Percentiles rank a stretch among this genome's conserved stretches.
These are phyloP conservation scores for Teratosphaeria gauchensis DNA, from an alignment of 2,329 filamentous ascomycete species.

Conservation along the genomic window DNA sequence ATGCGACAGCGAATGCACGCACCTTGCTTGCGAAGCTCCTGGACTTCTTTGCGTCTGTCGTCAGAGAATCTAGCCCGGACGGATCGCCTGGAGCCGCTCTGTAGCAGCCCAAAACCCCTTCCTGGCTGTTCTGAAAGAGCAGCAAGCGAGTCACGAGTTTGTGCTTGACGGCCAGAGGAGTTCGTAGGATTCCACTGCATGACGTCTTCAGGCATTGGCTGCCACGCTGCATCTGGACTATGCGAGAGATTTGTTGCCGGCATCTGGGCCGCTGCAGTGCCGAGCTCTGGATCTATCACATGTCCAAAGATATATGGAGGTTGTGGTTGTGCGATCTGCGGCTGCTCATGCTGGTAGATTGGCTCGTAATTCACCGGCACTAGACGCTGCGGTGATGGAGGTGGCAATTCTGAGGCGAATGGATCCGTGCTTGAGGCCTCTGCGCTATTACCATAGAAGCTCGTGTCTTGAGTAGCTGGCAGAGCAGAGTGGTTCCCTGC, in stretches of 20 bases:
- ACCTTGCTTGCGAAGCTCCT: slow-evolving; percentile 49
- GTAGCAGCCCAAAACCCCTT: slow-evolving; percentile 9
- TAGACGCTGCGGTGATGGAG: background rate
- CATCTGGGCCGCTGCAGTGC: background rate
- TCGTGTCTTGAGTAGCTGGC: background rate
- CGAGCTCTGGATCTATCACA: background rate
- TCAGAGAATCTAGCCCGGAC: slow-evolving; percentile 49
- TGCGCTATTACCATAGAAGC: background rate
- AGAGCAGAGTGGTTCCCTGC: background rate
- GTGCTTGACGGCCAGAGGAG: background rate
- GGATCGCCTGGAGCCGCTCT: slow-evolving; percentile 7
- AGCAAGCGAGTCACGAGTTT: slow-evolving; percentile 11
- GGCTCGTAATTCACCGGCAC: background rate
- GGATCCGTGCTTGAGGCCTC: background rate
- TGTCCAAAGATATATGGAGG: background rate
- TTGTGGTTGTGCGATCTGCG: background rate
- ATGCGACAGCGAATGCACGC: slow-evolving; percentile 55
- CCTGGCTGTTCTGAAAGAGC: slow-evolving; percentile 5
- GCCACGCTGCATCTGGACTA: background rate
- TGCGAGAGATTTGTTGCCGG: background rate
- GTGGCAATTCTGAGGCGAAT: background rate
- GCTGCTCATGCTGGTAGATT: background rate
- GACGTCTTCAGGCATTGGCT: background rate
- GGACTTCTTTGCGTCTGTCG: slow-evolving; percentile 48
- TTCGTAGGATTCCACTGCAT: slow-evolving; percentile 8